Evolutionary conservation across 169 alveolate genomes (phyloP), one percentile per base, ranked within the genome.

Genomic region (Eimeria zaria): DNA sequence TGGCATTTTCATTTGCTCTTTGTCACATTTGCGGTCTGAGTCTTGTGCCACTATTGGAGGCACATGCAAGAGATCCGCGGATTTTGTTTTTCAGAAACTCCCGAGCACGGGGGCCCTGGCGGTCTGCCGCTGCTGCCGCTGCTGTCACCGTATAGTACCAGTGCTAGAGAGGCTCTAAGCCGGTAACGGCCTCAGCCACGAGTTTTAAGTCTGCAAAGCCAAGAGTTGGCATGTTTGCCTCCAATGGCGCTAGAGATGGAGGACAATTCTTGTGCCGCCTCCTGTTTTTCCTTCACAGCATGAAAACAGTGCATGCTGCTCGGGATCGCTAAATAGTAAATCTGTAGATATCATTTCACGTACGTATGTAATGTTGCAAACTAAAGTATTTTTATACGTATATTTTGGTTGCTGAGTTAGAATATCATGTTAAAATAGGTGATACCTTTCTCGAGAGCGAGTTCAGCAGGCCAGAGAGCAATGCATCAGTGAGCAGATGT

Each of bases 391-490:
- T 71, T 36, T 4, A 39, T 20, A 71, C 18, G 20, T 18, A 12
- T 27, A 36, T 36, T 36, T 20, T 71, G 81, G 53, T 18, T 39
- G 14, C 81, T 5, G 53, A 71, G 76, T 30, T 39, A 71, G 53
- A 71, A 4, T n/a, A 16, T 36, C 81, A 71, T 27, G 81, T 53
- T 33, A 27, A 53, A 36, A 58, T 46, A 55, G 74, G n/a, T 83
- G 39, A 41, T 20, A 48, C 89, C 89, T 83, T 55, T 48, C 51
- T 53, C 16, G 64, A 83, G 64, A 48, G 91, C 74, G 74, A 83
- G 62, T 33, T 55, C 89, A 78, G 62, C 88, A 30, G 88, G 64
- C 88, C 88, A 78, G 62, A 78, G 41, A 78, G 88, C 88, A 78
- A 27, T 41, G 22, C 18, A 46, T 39, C 85, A 74, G 51, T 46